Evolutionary conservation across 2,329 filamentous ascomycete species (phyloP).

Genomic region (Nectriaceae sp.): DNA sequence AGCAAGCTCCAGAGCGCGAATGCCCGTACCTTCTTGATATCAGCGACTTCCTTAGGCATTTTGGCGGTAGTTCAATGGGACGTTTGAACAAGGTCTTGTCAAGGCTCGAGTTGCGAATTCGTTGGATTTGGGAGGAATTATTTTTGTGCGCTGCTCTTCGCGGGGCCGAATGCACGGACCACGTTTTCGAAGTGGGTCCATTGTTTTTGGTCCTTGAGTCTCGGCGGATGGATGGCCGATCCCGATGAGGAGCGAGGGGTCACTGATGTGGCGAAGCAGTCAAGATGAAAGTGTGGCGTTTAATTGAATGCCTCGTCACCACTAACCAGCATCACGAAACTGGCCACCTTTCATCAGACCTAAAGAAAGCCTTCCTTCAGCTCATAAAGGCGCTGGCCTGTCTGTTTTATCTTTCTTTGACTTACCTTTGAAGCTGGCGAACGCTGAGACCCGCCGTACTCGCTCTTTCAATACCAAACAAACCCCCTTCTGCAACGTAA

Average conservation of each 20-base stretch:
- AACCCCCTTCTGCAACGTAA: no score
- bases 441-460: no score
- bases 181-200: constrained; percentile 2
- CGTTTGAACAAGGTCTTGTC: constrained; percentile 29
- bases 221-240: constrained; percentile 24
- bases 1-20: background rate
- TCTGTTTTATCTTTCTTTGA: no score
- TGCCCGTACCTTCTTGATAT: constrained; percentile 80
- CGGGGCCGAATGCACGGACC: constrained; percentile 31
- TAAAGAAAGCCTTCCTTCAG: background rate
- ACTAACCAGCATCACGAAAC: constrained; percentile 5
- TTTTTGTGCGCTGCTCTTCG: constrained; percentile 35
- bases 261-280: constrained; percentile 22
- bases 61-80: constrained; percentile 57
- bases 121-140: constrained; percentile 33
- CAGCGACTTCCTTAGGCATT: constrained; percentile 97
- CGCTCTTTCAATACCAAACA: no score
- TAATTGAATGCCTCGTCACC: background rate
- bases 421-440: no score
- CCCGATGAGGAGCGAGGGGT: no score
- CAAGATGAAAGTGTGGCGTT: constrained; percentile 4
- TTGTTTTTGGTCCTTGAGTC: background rate
- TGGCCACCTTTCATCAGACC: constrained; percentile 25
- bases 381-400: no score
- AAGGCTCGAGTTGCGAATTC: constrained; percentile 28